Conservation (phyloP, 108 stramenopile species). For the Seminavis robusta region DNA sequence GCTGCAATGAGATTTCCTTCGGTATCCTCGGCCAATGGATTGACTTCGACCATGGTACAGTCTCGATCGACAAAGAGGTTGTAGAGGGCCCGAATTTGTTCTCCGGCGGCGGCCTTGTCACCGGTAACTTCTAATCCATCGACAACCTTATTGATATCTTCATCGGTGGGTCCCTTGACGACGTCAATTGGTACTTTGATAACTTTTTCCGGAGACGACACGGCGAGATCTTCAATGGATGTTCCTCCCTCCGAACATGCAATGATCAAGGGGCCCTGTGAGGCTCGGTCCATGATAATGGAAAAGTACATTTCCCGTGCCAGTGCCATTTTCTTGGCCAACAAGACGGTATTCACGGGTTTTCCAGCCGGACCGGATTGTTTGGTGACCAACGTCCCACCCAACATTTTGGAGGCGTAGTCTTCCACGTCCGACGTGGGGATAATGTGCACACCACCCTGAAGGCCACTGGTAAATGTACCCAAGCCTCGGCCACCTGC, state of each 20-base stretch:
- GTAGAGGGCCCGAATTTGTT: constrained; percentile 68
- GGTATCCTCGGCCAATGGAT: constrained; percentile 80
- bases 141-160: constrained; percentile 36
- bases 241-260: constrained; percentile 71
- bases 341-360: constrained; percentile 52
- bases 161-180: constrained; percentile 52
- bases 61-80: constrained; percentile 70
- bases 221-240: constrained; percentile 85
- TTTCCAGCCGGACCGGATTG: constrained; percentile 57
- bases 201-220: constrained; percentile 70
- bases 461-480: constrained; percentile 77
- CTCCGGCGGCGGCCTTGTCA: constrained; percentile 29
- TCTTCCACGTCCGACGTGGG: constrained; percentile 50
- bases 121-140: constrained; percentile 28
- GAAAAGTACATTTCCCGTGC: constrained; percentile 78
- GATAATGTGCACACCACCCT: constrained; percentile 88
- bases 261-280: constrained; percentile 73
- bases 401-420: constrained; percentile 78
- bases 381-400: constrained; percentile 80
- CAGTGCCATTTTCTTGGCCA: constrained; percentile 83
- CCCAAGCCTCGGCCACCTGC: constrained; percentile 85
- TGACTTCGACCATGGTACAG: constrained; percentile 83
- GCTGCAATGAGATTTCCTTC: constrained; percentile 74
- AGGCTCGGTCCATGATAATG: constrained; percentile 75
- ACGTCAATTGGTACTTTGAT: constrained; percentile 67